Base-by-base conservation (phyloP, 371 early-diverging fungal genomes). In the Mucor saturninus region DNA sequence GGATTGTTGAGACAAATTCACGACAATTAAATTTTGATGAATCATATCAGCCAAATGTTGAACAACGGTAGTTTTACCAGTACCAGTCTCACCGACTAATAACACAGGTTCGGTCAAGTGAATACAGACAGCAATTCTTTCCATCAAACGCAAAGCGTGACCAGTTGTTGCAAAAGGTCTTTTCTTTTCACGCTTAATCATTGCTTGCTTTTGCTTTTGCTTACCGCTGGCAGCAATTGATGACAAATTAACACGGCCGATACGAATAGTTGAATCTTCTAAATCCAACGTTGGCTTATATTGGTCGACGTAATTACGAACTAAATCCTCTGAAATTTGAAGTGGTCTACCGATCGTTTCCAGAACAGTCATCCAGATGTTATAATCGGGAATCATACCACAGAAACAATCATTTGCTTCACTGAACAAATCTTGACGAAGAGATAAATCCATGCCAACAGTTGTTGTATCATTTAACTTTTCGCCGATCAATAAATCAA, bases 81-180 rank as follows among this genome's bases (percentile, higher is more conserved):
- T 95, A 52, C 99, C 99, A 1, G 99, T 99, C 73, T 99, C 99
- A 60, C 99, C 99, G 3, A 99, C 91, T 3, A 99, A 79, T 29
- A 99, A 74, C 0, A 95, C 90, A 14, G 98, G 96, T 72, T 97
- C 97, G 15, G 82, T 85, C 55, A 93, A 73, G 61, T 89, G 83
- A 21, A 94, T 91, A 56, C 91, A 86, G 1, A 91, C 89, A 9
- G 96, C 91, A 38, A 98, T 80, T 42, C 87, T 83, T 71, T 98
- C 97, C 74, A 98, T 69, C 32, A 93, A 68, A 29, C 89, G 85
- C 21, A 86, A 71, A 10, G 95, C 86, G 62, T 92, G 93, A 1
- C 81, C 81, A 5, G 95, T 95, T n/a, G 76, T 83, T 8, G 94
- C 93, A 77, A 95, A 95, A 21, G 89, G 86, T 48, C 84, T 73